Conservation (phyloP, 768 basidiomycete species). For the Tylopilus plumbeoviolaceoides region DNA sequence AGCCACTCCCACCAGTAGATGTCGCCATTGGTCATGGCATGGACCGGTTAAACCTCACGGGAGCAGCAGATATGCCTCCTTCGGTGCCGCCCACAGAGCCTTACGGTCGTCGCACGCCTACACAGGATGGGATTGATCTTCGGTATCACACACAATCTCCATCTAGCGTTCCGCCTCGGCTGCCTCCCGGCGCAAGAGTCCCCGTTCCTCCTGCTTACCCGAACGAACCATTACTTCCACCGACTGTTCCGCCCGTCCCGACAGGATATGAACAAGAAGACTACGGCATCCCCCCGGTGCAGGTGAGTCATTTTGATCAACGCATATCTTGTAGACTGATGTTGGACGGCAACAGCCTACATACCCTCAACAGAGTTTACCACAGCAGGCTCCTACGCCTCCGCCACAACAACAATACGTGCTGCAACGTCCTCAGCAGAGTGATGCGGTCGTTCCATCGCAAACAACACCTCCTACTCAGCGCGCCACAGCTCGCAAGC, state of each 20-base stretch:
- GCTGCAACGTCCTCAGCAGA: slow-evolving; percentile 30
- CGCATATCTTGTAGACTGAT: slow-evolving; percentile 4
- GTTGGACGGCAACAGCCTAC: slow-evolving; percentile 9
- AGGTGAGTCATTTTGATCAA: slow-evolving; percentile 16
- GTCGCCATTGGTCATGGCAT: slow-evolving; percentile 35
- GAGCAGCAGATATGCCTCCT: slow-evolving; percentile 35
- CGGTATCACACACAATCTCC: slow-evolving; percentile 38
- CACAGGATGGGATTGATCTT: slow-evolving; percentile 37
- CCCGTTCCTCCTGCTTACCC: slow-evolving; percentile 35
- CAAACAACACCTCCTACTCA: slow-evolving; percentile 36
- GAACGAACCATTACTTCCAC: slow-evolving; percentile 31
- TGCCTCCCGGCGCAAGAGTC: slow-evolving; percentile 37
- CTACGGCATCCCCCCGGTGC: slow-evolving; percentile 17
- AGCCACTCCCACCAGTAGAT: slow-evolving; percentile 30
- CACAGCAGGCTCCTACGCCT: slow-evolving; percentile 16
- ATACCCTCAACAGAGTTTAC: slow-evolving; percentile 24
- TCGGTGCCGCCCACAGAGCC: slow-evolving; percentile 16
- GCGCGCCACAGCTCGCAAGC: slow-evolving; percentile 50
- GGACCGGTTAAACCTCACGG: slow-evolving; percentile 45
- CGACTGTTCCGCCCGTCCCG: slow-evolving; percentile 8
- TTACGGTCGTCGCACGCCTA: slow-evolving; percentile 23
- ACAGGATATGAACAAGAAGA: slow-evolving; percentile 30
- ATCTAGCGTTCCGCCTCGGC: slow-evolving; percentile 31
- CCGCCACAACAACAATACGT: slow-evolving; percentile 25
- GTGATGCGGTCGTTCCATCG: slow-evolving; percentile 16